These are phyloP conservation scores for Trichaptum fuscoviolaceum DNA, from an alignment of 768 basidiomycete genomes.

Conservation along the genomic window DNA sequence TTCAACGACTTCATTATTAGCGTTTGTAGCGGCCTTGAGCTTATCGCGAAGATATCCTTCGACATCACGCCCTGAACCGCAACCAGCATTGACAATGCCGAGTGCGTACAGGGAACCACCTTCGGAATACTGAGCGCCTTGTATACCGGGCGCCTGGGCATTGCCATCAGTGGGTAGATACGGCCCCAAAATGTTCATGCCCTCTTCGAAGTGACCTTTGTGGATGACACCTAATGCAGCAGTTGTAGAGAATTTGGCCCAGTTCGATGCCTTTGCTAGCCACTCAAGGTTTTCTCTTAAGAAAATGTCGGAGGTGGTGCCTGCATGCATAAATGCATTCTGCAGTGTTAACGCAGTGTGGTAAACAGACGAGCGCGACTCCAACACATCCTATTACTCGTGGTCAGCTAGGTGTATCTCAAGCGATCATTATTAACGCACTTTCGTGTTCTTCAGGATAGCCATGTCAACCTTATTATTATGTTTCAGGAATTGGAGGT, in stretches of 20 bases:
- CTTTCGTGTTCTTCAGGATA: slow-evolving; percentile 91
- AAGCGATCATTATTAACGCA: slow-evolving; percentile 22
- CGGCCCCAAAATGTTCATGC: slow-evolving; percentile 86
- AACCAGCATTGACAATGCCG: slow-evolving; percentile 91
- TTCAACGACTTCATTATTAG: slow-evolving; percentile 72
- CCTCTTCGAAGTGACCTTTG: slow-evolving; percentile 93
- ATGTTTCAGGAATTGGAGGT: slow-evolving; percentile 91
- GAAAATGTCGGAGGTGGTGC: slow-evolving; percentile 92
- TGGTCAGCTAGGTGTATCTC: not conserved
- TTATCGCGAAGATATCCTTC: slow-evolving; percentile 76
- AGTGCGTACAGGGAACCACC: slow-evolving; percentile 95
- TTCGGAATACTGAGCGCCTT: slow-evolving; percentile 84
- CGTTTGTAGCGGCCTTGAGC: slow-evolving; percentile 62
- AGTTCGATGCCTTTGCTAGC: slow-evolving; percentile 92
- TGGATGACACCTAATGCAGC: slow-evolving; percentile 97
- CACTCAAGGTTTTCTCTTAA: slow-evolving; percentile 95
- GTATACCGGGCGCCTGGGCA: slow-evolving; percentile 56
- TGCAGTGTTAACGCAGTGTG: slow-evolving; percentile 95
- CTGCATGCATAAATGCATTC: slow-evolving; percentile 98
- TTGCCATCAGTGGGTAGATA: slow-evolving; percentile 75
- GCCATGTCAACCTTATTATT: slow-evolving; percentile 91
- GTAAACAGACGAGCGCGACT: slow-evolving; percentile 93
- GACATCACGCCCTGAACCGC: slow-evolving; percentile 63
- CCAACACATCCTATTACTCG: slow-evolving; percentile 67
- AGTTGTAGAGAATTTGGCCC: slow-evolving; percentile 98